A percentile compares a stretch with the other conserved stretches of the same genome.
phyloP scores from a whole-genome alignment of 2,329 filamentous ascomycete species.

The Saccharata proteae region DNA sequence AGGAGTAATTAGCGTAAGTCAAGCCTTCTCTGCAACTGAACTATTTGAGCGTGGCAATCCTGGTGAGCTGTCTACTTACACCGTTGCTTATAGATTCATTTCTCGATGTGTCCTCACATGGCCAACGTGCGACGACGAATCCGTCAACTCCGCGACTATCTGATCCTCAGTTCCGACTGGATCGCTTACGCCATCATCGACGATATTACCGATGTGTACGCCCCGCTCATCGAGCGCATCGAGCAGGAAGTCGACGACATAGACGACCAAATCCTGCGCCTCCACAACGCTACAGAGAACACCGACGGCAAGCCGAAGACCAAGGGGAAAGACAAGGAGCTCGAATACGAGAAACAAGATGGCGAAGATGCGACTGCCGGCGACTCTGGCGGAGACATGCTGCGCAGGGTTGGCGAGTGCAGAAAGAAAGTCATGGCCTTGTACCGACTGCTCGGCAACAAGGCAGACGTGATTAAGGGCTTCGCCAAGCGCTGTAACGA shows the following conservation, averaged over 20 bases:
- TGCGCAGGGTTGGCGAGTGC: conserved; percentile 83
- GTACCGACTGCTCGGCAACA: conserved; percentile 86
- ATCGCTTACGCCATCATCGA: conserved; percentile 97
- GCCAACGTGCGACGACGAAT: conserved; percentile 92
- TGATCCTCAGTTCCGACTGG: conserved; percentile 90
- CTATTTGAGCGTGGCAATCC: background rate
- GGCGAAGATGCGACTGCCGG: conserved; percentile 32
- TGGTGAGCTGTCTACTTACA: background rate
- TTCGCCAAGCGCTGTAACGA: conserved; percentile 98
- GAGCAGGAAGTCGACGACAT: conserved; percentile 97
- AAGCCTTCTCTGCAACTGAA: background rate
- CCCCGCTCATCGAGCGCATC: conserved; percentile 80
- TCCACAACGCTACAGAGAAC: conserved; percentile 53
- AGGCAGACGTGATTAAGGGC: conserved; percentile 97
- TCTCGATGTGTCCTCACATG: conserved; percentile 88
- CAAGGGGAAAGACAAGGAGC: conserved; percentile 17
- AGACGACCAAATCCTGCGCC: conserved; percentile 75
- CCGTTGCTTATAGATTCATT: conserved; percentile 55
- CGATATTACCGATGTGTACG: conserved; percentile 95
- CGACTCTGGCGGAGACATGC: conserved; percentile 60
- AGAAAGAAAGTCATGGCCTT: conserved; percentile 96
- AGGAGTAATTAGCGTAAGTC: conserved; percentile 60
- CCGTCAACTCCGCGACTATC: conserved; percentile 84
- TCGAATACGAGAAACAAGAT: conserved; percentile 16
- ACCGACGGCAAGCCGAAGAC: conserved; percentile 22